Evolutionary conservation across 2,329 filamentous ascomycete species (phyloP).

Genomic region (Colletotrichum lini): DNA sequence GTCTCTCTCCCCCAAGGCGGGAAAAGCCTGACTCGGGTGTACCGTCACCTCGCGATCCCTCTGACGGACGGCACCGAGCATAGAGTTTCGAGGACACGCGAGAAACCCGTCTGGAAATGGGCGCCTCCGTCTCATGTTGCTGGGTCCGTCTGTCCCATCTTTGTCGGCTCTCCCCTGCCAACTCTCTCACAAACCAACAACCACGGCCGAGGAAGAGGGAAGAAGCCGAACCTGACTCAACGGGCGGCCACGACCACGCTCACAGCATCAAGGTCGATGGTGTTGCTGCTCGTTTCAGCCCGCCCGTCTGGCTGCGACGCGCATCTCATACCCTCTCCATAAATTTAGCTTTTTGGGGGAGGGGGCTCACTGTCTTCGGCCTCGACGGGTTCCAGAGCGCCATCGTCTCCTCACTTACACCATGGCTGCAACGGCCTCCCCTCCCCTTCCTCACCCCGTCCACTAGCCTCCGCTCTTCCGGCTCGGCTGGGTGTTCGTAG

Average conservation of each 20-base stretch:
- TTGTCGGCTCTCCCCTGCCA: constrained; percentile 26
- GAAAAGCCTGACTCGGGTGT: constrained; percentile 22
- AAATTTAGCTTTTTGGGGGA: constrained; percentile 30
- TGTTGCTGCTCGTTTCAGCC: constrained; percentile 21
- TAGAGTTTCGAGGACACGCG: constrained; percentile 4
- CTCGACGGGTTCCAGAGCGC: neutral
- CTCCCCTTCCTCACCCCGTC: neutral
- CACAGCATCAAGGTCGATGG: neutral
- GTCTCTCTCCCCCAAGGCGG: no score
- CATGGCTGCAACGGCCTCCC: neutral
- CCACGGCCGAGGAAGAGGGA: neutral
- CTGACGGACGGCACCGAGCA: neutral
- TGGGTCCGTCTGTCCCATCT: constrained; percentile 34
- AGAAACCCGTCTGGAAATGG: constrained; percentile 7
- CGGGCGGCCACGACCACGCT: neutral
- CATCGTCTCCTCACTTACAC: neutral
- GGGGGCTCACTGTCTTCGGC: neutral
- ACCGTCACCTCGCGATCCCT: neutral
- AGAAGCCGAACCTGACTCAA: constrained; percentile 6
- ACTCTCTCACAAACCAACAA: constrained; percentile 3
- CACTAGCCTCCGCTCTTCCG: neutral
- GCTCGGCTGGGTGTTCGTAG: neutral
- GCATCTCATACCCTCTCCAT: constrained; percentile 10
- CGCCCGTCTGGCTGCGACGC: neutral
- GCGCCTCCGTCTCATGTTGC: constrained; percentile 30